Base-by-base conservation (phyloP, 352 stramenopile species). In the Phytophthora multivora region DNA sequence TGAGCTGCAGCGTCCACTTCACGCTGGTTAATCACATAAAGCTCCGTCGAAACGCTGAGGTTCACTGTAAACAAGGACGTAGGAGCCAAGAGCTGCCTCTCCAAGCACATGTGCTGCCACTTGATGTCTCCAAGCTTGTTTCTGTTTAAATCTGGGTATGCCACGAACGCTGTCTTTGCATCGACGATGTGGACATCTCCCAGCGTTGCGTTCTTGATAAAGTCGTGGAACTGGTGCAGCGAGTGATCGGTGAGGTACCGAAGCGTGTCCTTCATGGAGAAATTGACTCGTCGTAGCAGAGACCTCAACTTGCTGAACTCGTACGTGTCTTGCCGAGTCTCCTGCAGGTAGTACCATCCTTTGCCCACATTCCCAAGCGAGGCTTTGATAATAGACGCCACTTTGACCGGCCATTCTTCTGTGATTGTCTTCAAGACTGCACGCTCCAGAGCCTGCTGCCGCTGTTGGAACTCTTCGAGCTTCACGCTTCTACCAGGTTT, bases 301-400 rank as follows among this genome's bases (percentile, higher is more conserved):
- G 83, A 89, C 1, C 86, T 77, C 2, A 95, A 66, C 41, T 95
- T 95, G 51, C 85, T 94, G 66, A 94, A 94, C 57, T 95, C 86
- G 67, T 95, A 95, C 31, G 86, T 93, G 57, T 95, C 87, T 64
- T 92, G 85, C 0, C 80, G 76, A 0, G 80, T 91, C 36, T 95
- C 87, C 26, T 95, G 86, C 5, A 95, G 51, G 38, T 91, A 91
- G 49, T 94, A 95, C 83, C 86, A 94, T 8, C 87, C 87, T 58
- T 96, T 96, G 0, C 85, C 85, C 3, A 93, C 81, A 46, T 89
- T 90, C 0, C 71, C 79, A 1, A 96, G 70, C 6, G 83, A 89
- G 0, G 71, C 73, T 53, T 88, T 87, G 59, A 94, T 89, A 36
- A 91, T 89, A 0, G 40, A 64, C 0, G 81, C 79, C 11, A 95